Evolutionary conservation across 2,329 filamentous ascomycete genomes (phyloP).

Genomic region (Dendrostoma leiphaemia): DNA sequence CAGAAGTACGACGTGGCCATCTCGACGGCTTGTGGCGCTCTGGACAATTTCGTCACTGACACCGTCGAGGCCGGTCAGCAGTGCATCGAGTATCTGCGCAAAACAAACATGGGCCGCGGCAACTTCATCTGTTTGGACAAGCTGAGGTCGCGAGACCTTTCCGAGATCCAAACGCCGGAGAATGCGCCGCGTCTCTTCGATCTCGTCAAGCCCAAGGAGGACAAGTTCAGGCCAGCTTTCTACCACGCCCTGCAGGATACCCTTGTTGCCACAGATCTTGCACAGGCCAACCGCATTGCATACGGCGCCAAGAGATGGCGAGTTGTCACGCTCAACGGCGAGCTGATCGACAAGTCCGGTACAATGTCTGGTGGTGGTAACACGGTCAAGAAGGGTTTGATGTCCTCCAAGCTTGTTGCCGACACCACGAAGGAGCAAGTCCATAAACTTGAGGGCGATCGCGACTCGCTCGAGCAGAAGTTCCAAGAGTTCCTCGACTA

Average conservation of each 20-base stretch:
- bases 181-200: slow-evolving; percentile 91
- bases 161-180: slow-evolving; percentile 82
- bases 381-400: slow-evolving; percentile 84
- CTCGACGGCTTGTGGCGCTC: slow-evolving; percentile 85
- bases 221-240: slow-evolving; percentile 85
- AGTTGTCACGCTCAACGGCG: slow-evolving; percentile 91
- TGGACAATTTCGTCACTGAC: slow-evolving; percentile 97
- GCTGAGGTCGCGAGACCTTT: slow-evolving; percentile 74
- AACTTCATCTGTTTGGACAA: slow-evolving; percentile 97
- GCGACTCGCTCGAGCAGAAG: slow-evolving; percentile 78
- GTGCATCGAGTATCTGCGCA: slow-evolving; percentile 95
- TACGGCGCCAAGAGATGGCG: slow-evolving; percentile 94
- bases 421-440: slow-evolving; percentile 89
- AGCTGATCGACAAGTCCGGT: slow-evolving; percentile 96
- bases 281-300: slow-evolving; percentile 95
- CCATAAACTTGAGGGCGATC: slow-evolving; percentile 78
- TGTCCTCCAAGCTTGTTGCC: slow-evolving; percentile 93
- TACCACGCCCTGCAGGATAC: slow-evolving; percentile 96
- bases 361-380: slow-evolving; percentile 98
- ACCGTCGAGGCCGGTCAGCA: slow-evolving; percentile 95
- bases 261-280: slow-evolving; percentile 84
- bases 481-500: slow-evolving; percentile 84
- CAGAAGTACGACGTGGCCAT: slow-evolving; percentile 96
- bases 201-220: slow-evolving; percentile 83
- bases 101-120: slow-evolving; percentile 93